Evolutionary conservation across 345 rosid genomes (phyloP), one percentile per base, ranked within the genome.

Genomic region (Euphorbia pulcherrima): DNA sequence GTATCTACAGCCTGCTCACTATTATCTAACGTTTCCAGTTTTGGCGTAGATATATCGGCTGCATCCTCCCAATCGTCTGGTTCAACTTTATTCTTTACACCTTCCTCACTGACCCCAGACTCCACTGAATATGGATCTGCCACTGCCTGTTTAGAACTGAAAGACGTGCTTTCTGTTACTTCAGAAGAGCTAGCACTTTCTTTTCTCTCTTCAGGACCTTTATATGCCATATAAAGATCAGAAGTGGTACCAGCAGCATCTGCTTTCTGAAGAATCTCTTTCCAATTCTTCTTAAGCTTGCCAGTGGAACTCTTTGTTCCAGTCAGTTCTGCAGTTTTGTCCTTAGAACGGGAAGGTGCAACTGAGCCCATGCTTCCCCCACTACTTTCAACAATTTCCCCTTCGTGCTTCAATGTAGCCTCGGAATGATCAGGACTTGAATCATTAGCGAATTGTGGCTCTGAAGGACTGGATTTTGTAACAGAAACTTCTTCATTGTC

Each of bases 31-130:
- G 82, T 51, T 79, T 83, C 93, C 82, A 95, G 64, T 66, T 90
- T 90, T 60, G 97, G 89, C 9, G 96, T 82, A 24, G 96, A 89
- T 30, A 87, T 75, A 67, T 92, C 99, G 14, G 90, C 96, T 67
- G 88, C 97, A 87, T 92, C 96, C 78, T 95, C 97, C 97, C 99
- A 95, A 80, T 95, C 92, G 79, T 92, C 97, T 13, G 80, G 90
- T 75, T 95, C 99, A 53, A 80, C 70, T 76, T 88, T 92, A 71
- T 69, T 72, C 60, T 72, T 76, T 59, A 70, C 77, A 64, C 63
- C 68, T 53, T 72, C 79, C 60, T 79, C 81, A 17, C 77, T 74
- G 21, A 65, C 70, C 23, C 37, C 68, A 55, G 77, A 68, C 46
- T 69, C 82, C 57, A 62, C 78, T 66, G 50, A 74, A 56, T 44